These are phyloP conservation scores for Pulveroboletus sp. DNA, from an alignment of 768 basidiomycete genomes.

Conservation along the genomic window DNA sequence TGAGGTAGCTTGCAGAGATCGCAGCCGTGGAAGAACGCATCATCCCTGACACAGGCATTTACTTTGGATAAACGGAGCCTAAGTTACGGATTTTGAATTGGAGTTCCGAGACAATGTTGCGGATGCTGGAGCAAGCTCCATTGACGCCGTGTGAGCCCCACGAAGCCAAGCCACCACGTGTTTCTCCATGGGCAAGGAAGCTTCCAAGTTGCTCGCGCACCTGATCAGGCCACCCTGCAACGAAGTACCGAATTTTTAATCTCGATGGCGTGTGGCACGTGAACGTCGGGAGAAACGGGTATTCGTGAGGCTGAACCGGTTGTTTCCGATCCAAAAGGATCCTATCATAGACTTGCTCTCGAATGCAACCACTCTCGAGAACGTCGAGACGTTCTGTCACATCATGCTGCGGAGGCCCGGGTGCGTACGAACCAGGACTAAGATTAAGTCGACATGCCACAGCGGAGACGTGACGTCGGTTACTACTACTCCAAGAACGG, in stretches of 20 bases:
- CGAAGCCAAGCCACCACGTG: background rate
- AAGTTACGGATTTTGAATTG: too few species aligned
- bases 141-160: background rate
- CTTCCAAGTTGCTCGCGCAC: background rate
- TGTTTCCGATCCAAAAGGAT: background rate
- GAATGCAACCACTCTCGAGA: too few species aligned
- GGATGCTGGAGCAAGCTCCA: background rate
- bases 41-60: slow-evolving; percentile 12
- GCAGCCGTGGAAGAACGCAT: slow-evolving; percentile 29
- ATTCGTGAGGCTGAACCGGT: background rate
- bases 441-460: too few species aligned
- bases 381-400: too few species aligned
- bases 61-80: background rate
- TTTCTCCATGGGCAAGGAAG: too few species aligned
- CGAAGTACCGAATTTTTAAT: background rate
- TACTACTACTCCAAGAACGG: too few species aligned
- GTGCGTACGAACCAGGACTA: background rate
- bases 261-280: too few species aligned
- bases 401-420: background rate
- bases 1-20: slow-evolving; percentile 22
- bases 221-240: background rate
- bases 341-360: too few species aligned
- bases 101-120: too few species aligned
- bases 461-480: background rate
- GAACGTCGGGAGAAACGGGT: too few species aligned